Evolutionary conservation across 805 yeast species (phyloP).

Genomic region (Suhomyces pyralidae): DNA sequence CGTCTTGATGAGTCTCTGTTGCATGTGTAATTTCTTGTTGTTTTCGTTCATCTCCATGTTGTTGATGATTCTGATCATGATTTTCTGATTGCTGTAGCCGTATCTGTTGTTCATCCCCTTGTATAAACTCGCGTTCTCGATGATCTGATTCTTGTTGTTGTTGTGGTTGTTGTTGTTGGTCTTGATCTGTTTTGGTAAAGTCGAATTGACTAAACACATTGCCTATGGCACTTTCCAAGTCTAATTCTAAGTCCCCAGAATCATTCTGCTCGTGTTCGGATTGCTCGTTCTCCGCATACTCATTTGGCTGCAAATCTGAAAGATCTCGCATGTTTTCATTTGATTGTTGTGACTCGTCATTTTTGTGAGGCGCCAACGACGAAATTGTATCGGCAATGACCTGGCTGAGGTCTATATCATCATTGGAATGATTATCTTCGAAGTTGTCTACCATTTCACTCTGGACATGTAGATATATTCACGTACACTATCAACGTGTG

Average conservation of each 20-base stretch:
- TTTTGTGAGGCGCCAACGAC: slow-evolving; percentile 1
- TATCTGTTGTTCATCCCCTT: not conserved
- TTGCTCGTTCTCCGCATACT: not conserved
- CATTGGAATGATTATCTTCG: slow-evolving; percentile 1
- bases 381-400: slow-evolving; percentile 9
- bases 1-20: not conserved
- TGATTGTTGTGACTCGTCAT: not conserved
- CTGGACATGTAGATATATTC: not conserved
- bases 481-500: slow-evolving; percentile 3
- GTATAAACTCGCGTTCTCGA: not conserved
- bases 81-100: not conserved
- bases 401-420: slow-evolving; percentile 8
- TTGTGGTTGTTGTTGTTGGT: not conserved
- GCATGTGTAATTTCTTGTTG: not conserved
- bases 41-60: not conserved
- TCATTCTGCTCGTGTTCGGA: slow-evolving; percentile 3
- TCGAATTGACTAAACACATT: slow-evolving; percentile 36
- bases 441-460: not conserved
- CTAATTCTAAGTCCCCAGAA: slow-evolving; percentile 6
- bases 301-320: slow-evolving; percentile 10
- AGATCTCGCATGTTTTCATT: not conserved
- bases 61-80: not conserved
- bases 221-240: slow-evolving; percentile 36
- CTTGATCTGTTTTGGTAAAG: slow-evolving; percentile 6
- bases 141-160: not conserved